Base-by-base conservation (phyloP, 345 rosid species). In the Sisymbrium irio region DNA sequence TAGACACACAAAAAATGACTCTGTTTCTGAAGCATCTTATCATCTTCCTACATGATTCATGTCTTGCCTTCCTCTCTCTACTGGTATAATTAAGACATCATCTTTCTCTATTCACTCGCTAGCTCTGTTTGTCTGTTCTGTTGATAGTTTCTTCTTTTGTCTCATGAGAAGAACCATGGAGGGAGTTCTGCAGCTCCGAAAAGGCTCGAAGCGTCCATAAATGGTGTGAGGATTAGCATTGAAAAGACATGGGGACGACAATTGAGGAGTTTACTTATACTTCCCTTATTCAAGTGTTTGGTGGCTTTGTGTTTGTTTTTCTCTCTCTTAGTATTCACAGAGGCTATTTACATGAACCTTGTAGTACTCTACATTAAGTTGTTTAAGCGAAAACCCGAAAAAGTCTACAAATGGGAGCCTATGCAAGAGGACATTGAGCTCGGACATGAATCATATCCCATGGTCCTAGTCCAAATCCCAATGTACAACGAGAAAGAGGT, bases 271-370 rank as follows among this genome's bases (percentile, higher is more conserved):
- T 78, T 82, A 45, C 19, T 85, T 45, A 27, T 85, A 25, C 72
- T 80, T 49, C 87, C 87, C 0, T 13, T 79, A 33, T 74, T 85
- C 76, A 78, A 77, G 27, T 33, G 50, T 13, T 55, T 80, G 75
- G 83, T 87, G 67, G 59, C 32, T 25, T 0, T 81, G 14, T 82
- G 85, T 79, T 72, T 85, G 69, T 67, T 71, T 14, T 70, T 83
- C 76, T 79, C 86, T 12, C 9, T 87, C 58, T 83, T 85, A 83
- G 65, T 85, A 10, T 85, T 85, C 79, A 7, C 77, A 35, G 91
- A 87, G 44, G 76, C 82, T 54, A 25, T 82, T 12, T 87, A 78
- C 44, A 87, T 87, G 87, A 83, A 82, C 44, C 50, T 85, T 63
- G 82, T 87, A 9, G 78, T 85, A 6, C 62, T 69, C 25, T 77